These are phyloP conservation scores for Diaporthe aspalathi DNA, from an alignment of 2,329 filamentous ascomycete genomes.

Conservation along the genomic window DNA sequence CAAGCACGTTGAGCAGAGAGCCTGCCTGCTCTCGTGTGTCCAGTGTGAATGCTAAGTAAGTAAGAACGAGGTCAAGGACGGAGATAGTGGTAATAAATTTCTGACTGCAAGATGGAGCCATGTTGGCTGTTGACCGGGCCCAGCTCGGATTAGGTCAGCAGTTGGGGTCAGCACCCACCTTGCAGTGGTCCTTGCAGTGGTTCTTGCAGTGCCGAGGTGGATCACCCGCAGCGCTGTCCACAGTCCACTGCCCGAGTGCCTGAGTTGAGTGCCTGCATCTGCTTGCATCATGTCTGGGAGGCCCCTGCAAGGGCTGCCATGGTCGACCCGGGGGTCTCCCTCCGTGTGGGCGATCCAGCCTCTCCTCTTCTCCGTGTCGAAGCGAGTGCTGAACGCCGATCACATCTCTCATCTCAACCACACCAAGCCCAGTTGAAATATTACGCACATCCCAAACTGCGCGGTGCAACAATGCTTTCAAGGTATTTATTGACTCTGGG, in stretches of 20 bases:
- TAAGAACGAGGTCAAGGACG: neutral
- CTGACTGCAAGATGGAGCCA: constrained; percentile 13
- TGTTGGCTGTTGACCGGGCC: no score
- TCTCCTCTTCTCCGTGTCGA: neutral
- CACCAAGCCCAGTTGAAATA: neutral
- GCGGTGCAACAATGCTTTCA: constrained; percentile 39
- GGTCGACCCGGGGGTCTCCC: neutral
- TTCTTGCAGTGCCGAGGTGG: constrained; percentile 13
- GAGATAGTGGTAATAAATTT: neutral
- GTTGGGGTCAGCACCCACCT: neutral
- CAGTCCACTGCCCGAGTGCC: neutral
- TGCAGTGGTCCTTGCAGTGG: no score
- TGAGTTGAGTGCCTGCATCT: constrained; percentile 22
- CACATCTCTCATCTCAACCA: neutral
- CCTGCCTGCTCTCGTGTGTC: neutral
- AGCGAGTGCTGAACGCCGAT: neutral
- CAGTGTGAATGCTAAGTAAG: neutral
- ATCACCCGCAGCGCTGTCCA: neutral
- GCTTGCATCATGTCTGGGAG: neutral
- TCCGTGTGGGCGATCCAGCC: neutral
- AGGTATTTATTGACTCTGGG: constrained; percentile 46
- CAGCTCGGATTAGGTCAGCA: constrained; percentile 27
- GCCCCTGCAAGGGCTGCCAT: neutral
- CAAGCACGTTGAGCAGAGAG: neutral
- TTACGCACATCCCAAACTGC: neutral